These are phyloP conservation scores for Talaromyces proteolyticus DNA, from an alignment of 495 filamentous ascomycete genomes.

Conservation along the genomic window DNA sequence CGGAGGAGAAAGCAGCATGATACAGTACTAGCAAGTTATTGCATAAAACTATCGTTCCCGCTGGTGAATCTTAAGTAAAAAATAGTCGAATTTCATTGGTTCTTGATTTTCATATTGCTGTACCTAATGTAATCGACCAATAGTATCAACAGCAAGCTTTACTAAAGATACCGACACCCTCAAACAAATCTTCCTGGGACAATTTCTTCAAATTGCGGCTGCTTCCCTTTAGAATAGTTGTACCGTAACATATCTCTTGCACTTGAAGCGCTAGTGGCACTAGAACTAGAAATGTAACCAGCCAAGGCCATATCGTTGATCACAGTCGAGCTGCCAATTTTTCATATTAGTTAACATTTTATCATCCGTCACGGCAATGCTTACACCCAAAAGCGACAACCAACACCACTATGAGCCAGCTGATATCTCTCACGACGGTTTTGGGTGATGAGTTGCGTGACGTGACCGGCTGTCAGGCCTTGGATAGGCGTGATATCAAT, in stretches of 20 bases:
- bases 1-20: too few species aligned
- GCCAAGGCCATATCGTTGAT: background rate
- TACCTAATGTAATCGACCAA: too few species aligned
- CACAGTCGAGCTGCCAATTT: background rate
- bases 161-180: too few species aligned
- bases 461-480: background rate
- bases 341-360: background rate
- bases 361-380: background rate
- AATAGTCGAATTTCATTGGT: too few species aligned
- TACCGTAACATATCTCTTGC: background rate
- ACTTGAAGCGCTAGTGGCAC: background rate
- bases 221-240: constrained; percentile 1
- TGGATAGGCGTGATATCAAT: constrained; percentile 1
- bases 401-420: background rate
- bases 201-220: constrained; percentile 1
- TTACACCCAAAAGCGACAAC: constrained; percentile 1
- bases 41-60: too few species aligned
- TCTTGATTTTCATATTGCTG: too few species aligned
- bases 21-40: too few species aligned
- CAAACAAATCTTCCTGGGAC: constrained; percentile 1
- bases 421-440: background rate
- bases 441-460: background rate
- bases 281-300: constrained; percentile 2
- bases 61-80: too few species aligned
- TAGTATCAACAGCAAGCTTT: too few species aligned